These are phyloP conservation scores for Mycogone perniciosa DNA, from an alignment of 2,329 filamentous ascomycete genomes.

Conservation along the genomic window DNA sequence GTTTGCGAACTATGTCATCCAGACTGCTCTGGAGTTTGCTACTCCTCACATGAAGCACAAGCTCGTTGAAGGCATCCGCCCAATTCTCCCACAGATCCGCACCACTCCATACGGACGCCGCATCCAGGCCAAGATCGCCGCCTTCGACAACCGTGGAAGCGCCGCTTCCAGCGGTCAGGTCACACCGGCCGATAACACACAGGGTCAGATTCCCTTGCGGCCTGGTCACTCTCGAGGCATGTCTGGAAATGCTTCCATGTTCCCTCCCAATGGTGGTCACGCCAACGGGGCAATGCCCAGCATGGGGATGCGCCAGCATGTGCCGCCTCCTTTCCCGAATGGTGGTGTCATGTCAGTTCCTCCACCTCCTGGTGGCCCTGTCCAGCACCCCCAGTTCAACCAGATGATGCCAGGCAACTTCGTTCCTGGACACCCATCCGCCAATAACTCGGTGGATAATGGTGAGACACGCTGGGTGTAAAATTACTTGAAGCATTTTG, in stretches of 20 bases:
- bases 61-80: slow-evolving; percentile 78
- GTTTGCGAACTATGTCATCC: slow-evolving; percentile 96
- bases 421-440: slow-evolving; percentile 19
- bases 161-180: slow-evolving; percentile 42
- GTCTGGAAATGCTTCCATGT: slow-evolving; percentile 33
- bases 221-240: slow-evolving; percentile 37
- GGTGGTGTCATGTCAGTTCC: slow-evolving; percentile 27
- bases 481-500: slow-evolving; percentile 20
- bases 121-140: slow-evolving; percentile 79
- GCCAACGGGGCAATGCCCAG: slow-evolving; percentile 20
- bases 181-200: slow-evolving; percentile 46
- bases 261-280: slow-evolving; percentile 18
- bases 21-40: slow-evolving; percentile 86
- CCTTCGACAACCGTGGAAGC: slow-evolving; percentile 45
- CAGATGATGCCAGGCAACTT: slow-evolving; percentile 23
- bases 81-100: slow-evolving; percentile 76
- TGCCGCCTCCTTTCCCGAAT: slow-evolving; percentile 28
- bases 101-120: slow-evolving; percentile 91
- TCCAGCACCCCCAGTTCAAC: slow-evolving; percentile 25
- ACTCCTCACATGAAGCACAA: slow-evolving; percentile 65
- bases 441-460: slow-evolving; percentile 21
- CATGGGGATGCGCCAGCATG: slow-evolving; percentile 26
- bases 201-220: slow-evolving; percentile 49
- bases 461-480: slow-evolving; percentile 36
- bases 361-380: slow-evolving; percentile 18